Conservation (phyloP, 2,329 filamentous ascomycete genomes). For the Aspergillus sp. region DNA sequence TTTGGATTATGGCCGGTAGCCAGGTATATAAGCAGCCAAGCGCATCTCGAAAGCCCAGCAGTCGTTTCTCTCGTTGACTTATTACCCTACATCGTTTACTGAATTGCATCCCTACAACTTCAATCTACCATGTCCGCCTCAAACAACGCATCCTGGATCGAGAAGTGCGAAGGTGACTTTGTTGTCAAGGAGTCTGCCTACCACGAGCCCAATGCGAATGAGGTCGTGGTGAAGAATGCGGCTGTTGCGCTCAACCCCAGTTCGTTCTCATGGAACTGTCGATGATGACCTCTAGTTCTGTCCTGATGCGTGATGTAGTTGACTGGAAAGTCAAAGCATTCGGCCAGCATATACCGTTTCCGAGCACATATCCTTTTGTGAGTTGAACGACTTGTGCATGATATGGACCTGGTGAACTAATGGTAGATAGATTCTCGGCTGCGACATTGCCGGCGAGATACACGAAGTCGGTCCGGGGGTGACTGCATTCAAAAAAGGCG, state of each 20-base stretch:
- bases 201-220: conserved; percentile 22
- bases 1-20: too few species aligned
- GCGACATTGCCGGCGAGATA: conserved; percentile 39
- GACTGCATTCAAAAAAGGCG: conserved; percentile 18
- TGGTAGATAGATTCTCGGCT: conserved; percentile 29
- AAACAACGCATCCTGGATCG: conserved; percentile 11
- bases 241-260: conserved; percentile 37
- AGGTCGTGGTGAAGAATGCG: conserved; percentile 34
- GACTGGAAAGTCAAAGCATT: conserved; percentile 1
- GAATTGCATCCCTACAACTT: too few species aligned
- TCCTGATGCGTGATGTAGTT: neutral
- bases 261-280: neutral
- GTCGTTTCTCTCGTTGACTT: too few species aligned
- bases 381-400: neutral
- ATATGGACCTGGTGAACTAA: neutral
- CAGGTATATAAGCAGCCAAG: too few species aligned
- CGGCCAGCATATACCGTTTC: neutral
- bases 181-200: conserved; percentile 31
- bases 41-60: too few species aligned
- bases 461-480: conserved; percentile 31
- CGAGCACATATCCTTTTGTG: neutral
- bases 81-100: too few species aligned
- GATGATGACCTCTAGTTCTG: neutral
- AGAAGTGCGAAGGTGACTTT: conserved; percentile 11
- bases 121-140: conserved; percentile 14